phyloP scores from a whole-genome alignment of 2,329 filamentous ascomycete species.

The Aspergillus sp. region DNA sequence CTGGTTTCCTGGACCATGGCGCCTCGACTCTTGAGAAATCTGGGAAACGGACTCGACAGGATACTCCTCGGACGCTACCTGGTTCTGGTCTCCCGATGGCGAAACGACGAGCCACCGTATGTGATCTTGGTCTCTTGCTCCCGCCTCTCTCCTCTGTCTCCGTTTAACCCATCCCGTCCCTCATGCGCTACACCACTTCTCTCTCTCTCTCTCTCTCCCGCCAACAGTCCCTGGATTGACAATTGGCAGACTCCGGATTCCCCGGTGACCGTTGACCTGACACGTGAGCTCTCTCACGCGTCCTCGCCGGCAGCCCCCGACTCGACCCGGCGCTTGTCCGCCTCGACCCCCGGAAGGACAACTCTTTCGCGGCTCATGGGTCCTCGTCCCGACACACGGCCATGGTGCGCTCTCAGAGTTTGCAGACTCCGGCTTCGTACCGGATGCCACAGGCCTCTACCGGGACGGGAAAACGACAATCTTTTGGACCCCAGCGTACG shows the following conservation, averaged over 20 bases:
- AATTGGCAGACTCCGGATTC: conserved; percentile 38
- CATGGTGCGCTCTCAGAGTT: conserved; percentile 36
- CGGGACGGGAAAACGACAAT: conserved; percentile 25
- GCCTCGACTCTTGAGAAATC: conserved; percentile 25
- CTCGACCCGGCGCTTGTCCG: neutral
- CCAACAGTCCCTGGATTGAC: conserved; percentile 36
- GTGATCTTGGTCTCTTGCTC: conserved; percentile 38
- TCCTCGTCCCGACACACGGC: conserved; percentile 26
- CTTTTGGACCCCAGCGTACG: conserved; percentile 23
- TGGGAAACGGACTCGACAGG: conserved; percentile 40
- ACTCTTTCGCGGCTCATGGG: conserved; percentile 17
- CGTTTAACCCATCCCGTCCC: conserved; percentile 18
- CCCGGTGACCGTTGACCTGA: conserved; percentile 25
- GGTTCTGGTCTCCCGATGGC: conserved; percentile 34
- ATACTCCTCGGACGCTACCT: conserved; percentile 35
- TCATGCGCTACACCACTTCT: conserved; percentile 14
- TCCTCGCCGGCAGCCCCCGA: conserved; percentile 19
- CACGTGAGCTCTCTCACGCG: conserved; percentile 25
- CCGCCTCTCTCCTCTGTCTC: conserved; percentile 20
- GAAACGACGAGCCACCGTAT: conserved; percentile 44
- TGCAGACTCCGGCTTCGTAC: conserved; percentile 30
- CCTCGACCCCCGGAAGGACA: conserved; percentile 19
- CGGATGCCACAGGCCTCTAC: conserved; percentile 19
- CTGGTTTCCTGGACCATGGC: conserved; percentile 13
- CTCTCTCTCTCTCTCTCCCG: conserved; percentile 16